Conservation (phyloP, 331 rosid genomes). For the Spiraea crenata region DNA sequence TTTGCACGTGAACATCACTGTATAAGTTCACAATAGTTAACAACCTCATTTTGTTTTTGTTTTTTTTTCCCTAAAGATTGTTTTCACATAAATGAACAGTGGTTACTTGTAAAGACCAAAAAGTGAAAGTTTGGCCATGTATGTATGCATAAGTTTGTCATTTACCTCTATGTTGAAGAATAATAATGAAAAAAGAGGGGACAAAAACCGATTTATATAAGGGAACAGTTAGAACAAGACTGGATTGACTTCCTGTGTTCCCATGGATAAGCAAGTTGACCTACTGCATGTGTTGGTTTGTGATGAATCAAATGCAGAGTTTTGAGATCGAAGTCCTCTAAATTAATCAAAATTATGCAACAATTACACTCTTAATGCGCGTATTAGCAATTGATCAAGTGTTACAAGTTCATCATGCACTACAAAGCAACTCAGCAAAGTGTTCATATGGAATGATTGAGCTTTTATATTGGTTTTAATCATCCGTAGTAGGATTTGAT, state of each 20-base stretch:
- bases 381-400: not conserved
- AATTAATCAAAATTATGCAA: not conserved
- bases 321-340: not conserved
- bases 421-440: not conserved
- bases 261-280: slow-evolving; percentile 13
- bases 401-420: not conserved
- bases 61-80: too few relatives aligned
- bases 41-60: too few relatives aligned
- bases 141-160: not conserved
- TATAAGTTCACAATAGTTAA: too few relatives aligned
- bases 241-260: slow-evolving; percentile 25
- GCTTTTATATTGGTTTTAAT: not conserved
- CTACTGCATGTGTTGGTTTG: not conserved
- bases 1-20: too few relatives aligned
- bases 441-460: not conserved
- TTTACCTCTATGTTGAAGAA: not conserved
- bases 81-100: too few relatives aligned
- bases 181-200: not conserved
- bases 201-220: not conserved
- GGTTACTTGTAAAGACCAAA: too few relatives aligned
- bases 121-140: too few relatives aligned
- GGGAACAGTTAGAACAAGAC: slow-evolving; percentile 18
- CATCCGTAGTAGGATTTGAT: not conserved
- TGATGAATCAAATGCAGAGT: not conserved
- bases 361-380: not conserved